Evolutionary conservation across 371 early-diverging fungal species (phyloP).

Genomic region (Gilbertella persicaria): DNA sequence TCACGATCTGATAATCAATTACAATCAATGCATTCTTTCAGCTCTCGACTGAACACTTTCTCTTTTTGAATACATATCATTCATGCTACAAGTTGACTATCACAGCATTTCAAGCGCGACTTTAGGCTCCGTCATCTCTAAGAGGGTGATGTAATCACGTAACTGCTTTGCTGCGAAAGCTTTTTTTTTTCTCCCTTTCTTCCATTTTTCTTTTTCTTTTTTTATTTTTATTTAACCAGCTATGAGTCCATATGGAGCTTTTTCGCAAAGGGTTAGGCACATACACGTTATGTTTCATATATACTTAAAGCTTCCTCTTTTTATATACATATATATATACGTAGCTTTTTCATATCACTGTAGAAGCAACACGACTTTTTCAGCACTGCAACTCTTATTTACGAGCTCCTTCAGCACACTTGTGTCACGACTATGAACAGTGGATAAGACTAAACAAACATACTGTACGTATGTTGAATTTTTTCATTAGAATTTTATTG

Average conservation of each 20-base stretch:
- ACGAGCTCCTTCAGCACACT: slow-evolving; percentile 6
- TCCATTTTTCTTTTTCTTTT: background rate
- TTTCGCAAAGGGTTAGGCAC: slow-evolving; percentile 24
- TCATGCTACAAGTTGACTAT: too few relatives aligned
- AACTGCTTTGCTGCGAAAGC: background rate
- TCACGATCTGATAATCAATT: too few relatives aligned
- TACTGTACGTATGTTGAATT: slow-evolving; percentile 6
- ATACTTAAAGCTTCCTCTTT: background rate
- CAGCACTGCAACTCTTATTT: slow-evolving; percentile 19
- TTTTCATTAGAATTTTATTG: background rate
- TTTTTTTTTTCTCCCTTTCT: background rate
- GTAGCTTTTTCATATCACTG: slow-evolving; percentile 23
- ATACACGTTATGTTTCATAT: background rate
- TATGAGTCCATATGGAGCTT: slow-evolving; percentile 23
- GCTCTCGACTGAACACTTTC: too few relatives aligned
- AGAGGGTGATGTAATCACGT: background rate
- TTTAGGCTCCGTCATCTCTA: too few relatives aligned
- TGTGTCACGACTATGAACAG: slow-evolving; percentile 14
- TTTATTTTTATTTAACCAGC: slow-evolving; percentile 1
- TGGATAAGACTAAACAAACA: slow-evolving; percentile 21
- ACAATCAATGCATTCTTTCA: too few relatives aligned
- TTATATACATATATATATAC: too few relatives aligned
- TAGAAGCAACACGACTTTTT: slow-evolving; percentile 27
- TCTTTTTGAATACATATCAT: too few relatives aligned
- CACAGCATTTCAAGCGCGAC: too few relatives aligned